Evolutionary conservation across 1,139 yeast species (phyloP).

Genomic region (Diutina scorzettiae): DNA sequence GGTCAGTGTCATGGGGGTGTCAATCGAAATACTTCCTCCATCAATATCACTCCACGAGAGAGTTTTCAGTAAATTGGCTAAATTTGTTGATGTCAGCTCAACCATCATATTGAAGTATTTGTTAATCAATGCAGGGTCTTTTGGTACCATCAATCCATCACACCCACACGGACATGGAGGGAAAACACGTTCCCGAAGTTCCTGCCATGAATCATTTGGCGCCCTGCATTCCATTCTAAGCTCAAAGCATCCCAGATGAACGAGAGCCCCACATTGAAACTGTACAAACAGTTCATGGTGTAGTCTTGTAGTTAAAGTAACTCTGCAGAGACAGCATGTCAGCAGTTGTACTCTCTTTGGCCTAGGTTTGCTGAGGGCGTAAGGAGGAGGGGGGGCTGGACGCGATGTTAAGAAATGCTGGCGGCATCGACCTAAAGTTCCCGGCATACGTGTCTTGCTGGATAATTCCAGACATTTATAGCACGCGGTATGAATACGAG

Average conservation of each 20-base stretch:
- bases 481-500: no score
- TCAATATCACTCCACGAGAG: not conserved
- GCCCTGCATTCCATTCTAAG: not conserved
- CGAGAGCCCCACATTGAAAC: not conserved
- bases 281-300: not conserved
- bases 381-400: slow-evolving; percentile 5
- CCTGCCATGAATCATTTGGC: no score
- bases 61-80: not conserved
- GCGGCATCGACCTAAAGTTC: no score
- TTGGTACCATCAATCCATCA: not conserved
- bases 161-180: slow-evolving; percentile 2
- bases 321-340: not conserved
- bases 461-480: no score
- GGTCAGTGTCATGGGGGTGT: slow-evolving; percentile 1
- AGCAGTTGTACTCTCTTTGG: not conserved
- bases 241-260: not conserved
- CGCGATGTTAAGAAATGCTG: not conserved
- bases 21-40: not conserved
- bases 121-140: not conserved
- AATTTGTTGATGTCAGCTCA: not conserved
- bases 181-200: not conserved
- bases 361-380: not conserved
- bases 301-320: not conserved
- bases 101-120: not conserved
- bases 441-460: no score